Percentiles rank a stretch among this genome's conserved stretches.
Evolutionary conservation across 1,139 yeast genomes (phyloP).

Genomic region (Lodderomyces beijingensis): DNA sequence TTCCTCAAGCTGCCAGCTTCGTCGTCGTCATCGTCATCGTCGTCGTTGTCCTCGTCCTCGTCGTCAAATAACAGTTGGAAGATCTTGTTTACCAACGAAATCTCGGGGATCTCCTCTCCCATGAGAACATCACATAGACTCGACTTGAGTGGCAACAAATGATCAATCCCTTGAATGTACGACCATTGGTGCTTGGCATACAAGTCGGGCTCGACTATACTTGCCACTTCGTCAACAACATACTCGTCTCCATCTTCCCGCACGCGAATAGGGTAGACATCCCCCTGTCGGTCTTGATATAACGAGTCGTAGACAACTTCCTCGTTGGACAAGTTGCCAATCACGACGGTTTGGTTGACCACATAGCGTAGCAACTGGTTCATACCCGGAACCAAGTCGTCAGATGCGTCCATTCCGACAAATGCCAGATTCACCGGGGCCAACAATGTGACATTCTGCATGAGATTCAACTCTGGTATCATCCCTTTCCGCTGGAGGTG

Average conservation of each 20-base stretch:
- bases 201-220: conserved; percentile 59
- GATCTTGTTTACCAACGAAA: conserved; percentile 25
- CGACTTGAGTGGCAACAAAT: conserved; percentile 42
- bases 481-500: conserved; percentile 64
- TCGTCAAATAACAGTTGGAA: conserved; percentile 28
- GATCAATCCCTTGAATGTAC: conserved; percentile 68
- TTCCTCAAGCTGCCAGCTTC: conserved; percentile 5
- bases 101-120: conserved; percentile 18
- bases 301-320: conserved; percentile 31
- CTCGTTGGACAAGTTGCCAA: conserved; percentile 27
- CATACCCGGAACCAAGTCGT: too few species aligned
- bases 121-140: conserved; percentile 39
- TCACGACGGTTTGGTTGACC: conserved; percentile 31
- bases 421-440: conserved; percentile 91
- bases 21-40: conserved; percentile 6
- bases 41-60: conserved; percentile 1
- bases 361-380: conserved; percentile 30
- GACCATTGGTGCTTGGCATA: conserved; percentile 68
- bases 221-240: conserved; percentile 46
- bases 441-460: conserved; percentile 66
- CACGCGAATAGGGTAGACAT: conserved; percentile 23
- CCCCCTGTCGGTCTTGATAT: conserved; percentile 16
- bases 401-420: conserved; percentile 7
- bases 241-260: conserved; percentile 20
- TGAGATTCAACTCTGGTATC: conserved; percentile 61